phyloP scores from a whole-genome alignment of 2,329 filamentous ascomycete species.

The Monosporascus sp. region DNA sequence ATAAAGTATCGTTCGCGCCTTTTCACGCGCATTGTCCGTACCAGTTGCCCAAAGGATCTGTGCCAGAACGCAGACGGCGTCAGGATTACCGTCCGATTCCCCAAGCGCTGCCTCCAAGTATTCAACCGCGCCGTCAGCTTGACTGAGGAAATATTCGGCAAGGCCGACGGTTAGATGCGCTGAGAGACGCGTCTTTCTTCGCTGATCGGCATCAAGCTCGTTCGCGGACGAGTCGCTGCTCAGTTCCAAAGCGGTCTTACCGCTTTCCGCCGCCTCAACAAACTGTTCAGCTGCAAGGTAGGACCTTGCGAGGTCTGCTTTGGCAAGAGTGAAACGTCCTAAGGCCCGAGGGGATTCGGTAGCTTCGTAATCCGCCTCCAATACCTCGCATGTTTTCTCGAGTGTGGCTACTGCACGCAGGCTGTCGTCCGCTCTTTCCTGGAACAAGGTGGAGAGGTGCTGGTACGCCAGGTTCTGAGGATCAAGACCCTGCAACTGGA shows the following conservation, averaged over 20 bases:
- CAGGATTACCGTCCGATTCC: slow-evolving; percentile 71
- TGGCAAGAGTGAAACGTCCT: slow-evolving; percentile 73
- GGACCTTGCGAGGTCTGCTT: slow-evolving; percentile 80
- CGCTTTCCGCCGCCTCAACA: slow-evolving; percentile 68
- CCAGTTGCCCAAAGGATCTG: slow-evolving; percentile 93
- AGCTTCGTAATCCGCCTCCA: slow-evolving; percentile 79
- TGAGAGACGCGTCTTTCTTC: slow-evolving; percentile 70
- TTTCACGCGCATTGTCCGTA: slow-evolving; percentile 64
- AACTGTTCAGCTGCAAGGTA: slow-evolving; percentile 67
- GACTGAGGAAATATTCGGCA: slow-evolving; percentile 66
- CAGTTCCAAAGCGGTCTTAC: slow-evolving; percentile 74
- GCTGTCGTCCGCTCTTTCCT: slow-evolving; percentile 73
- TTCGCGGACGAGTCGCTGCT: slow-evolving; percentile 66
- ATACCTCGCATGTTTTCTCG: slow-evolving; percentile 58
- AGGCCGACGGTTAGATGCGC: slow-evolving; percentile 82
- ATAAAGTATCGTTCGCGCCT: slow-evolving; percentile 76
- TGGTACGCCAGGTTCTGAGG: slow-evolving; percentile 67
- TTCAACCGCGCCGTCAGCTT: slow-evolving; percentile 64
- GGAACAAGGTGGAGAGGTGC: slow-evolving; percentile 74
- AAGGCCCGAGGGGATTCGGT: slow-evolving; percentile 73
- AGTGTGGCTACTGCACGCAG: slow-evolving; percentile 58
- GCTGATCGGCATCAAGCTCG: slow-evolving; percentile 58
- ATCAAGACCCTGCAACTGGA: slow-evolving; percentile 69
- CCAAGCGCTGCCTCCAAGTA: slow-evolving; percentile 77
- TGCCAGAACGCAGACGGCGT: slow-evolving; percentile 80